Base-by-base conservation (phyloP, 345 rosid genomes). In the Corchorus capsularis region DNA sequence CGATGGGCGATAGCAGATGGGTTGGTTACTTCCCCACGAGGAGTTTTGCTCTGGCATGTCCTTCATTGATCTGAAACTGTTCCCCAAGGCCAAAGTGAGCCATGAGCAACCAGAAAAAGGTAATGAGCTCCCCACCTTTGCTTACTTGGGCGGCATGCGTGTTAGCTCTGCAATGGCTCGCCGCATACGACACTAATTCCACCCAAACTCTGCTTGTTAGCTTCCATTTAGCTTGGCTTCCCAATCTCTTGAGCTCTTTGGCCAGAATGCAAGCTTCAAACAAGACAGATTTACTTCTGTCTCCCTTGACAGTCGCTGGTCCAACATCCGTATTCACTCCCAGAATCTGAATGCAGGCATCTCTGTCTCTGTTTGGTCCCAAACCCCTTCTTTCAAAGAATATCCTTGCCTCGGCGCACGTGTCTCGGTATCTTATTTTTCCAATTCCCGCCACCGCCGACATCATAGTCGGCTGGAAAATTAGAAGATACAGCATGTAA, bases 91-190 rank as follows among this genome's bases (percentile, higher is more conserved):
- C 90, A 6, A 93, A 81, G 80, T 93, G 96, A 62, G 88, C 87
- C 92, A 91, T 93, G 82, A 91, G 64, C 46, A 93, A 68, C 94
- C 96, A 88, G 54, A 91, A 84, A 55, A 84, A 82, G 37, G 88
- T 82, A 11, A 93, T 50, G 2, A 91, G 81, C 86, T 88, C 89
- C 11, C 89, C 94, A 0, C 98, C 96, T 77, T 82, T 83, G 32
- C 90, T 85, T 6, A 90, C 76, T 19, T 83, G 83, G 27, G 87
- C 86, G 3, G 90, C 89, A 79, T 93, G 97, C 2, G 87, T 77
- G 2, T 71, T 82, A 8, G 84, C 74, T 5, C 88, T 74, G 74
- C 92, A 87, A 47, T 90, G 88, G 54, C 86, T 79, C 6, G 94
- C 94, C 5, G 90, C 89, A 60, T 82, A 81, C 0, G 87, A 84